A percentile compares a stretch with the other conserved stretches of the same genome.
Evolutionary conservation across 148 eudicot genomes (phyloP).

Genomic region (Polygonum aviculare): DNA sequence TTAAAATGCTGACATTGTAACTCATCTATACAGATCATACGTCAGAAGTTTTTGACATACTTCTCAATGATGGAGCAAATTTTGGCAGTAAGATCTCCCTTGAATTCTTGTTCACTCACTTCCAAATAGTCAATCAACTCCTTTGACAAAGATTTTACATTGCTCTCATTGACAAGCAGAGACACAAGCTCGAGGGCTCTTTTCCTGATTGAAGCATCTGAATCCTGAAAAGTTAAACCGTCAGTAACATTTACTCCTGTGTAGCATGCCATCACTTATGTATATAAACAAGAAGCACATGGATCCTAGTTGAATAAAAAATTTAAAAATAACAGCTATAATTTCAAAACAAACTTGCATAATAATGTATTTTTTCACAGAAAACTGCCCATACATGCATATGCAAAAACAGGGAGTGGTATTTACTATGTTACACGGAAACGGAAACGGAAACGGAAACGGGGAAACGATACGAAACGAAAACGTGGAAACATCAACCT

Average conservation of each 20-base stretch:
- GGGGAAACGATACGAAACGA: too few species aligned
- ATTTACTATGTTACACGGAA: too few species aligned
- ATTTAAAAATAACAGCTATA: too few species aligned
- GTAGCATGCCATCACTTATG: neutral
- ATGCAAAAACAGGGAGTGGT: neutral
- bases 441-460: too few species aligned
- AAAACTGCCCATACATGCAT: neutral
- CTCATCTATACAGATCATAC: neutral
- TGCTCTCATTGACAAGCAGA: slow-evolving; percentile 88
- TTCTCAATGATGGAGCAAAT: slow-evolving; percentile 95
- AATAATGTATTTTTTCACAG: neutral
- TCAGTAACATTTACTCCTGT: neutral
- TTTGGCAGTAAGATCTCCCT: slow-evolving; percentile 86
- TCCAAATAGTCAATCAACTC: slow-evolving; percentile 85
- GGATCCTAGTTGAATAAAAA: too few species aligned
- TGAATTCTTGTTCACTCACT: slow-evolving; percentile 76
- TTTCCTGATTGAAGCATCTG: slow-evolving; percentile 96
- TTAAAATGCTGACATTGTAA: neutral
- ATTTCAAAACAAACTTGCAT: too few species aligned
- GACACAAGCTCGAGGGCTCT: slow-evolving; percentile 95
- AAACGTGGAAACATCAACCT: too few species aligned
- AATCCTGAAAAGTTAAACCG: slow-evolving; percentile 56
- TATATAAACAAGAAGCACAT: neutral
- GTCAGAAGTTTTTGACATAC: slow-evolving; percentile 34
- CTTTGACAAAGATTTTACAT: slow-evolving; percentile 78